Conservation (phyloP, 306 rosid genomes). For the Argentina anserina region DNA sequence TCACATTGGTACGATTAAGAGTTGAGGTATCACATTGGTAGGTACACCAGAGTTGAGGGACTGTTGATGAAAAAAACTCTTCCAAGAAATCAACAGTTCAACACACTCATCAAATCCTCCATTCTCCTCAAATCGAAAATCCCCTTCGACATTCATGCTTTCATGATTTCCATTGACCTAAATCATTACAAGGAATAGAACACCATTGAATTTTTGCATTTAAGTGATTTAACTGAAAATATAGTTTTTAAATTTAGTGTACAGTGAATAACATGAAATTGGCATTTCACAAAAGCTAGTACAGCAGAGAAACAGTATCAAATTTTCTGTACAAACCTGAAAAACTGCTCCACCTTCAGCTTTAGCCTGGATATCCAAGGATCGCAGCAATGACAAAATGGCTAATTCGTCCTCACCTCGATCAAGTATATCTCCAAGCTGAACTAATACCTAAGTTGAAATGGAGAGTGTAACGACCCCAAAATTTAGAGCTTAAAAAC, state of each 20-base stretch:
- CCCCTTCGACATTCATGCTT: constrained; percentile 95
- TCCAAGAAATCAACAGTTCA: too few relatives aligned
- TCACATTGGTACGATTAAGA: too few relatives aligned
- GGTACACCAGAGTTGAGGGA: too few relatives aligned
- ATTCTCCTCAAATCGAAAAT: constrained; percentile 73
- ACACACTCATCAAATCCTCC: constrained; percentile 82
- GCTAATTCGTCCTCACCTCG: constrained; percentile 97
- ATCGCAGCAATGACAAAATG: constrained; percentile 76
- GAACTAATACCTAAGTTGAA: constrained; percentile 65
- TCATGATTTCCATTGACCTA: constrained; percentile 94
- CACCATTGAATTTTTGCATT: not conserved
- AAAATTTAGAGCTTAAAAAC: too few relatives aligned
- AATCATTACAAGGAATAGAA: constrained; percentile 13
- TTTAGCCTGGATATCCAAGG: constrained; percentile 81
- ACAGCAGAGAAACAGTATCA: not conserved
- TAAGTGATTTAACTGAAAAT: not conserved
- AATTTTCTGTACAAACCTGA: constrained; percentile 58
- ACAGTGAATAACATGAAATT: not conserved
- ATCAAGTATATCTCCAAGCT: constrained; percentile 93
- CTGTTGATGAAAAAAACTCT: too few relatives aligned
- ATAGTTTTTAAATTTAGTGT: not conserved
- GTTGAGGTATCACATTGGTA: too few relatives aligned
- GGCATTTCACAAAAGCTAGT: not conserved
- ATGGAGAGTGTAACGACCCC: too few relatives aligned
- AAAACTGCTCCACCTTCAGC: constrained; percentile 90